A percentile compares a stretch with the other conserved stretches of the same genome.
These are phyloP conservation scores for Leonotis leonurus DNA, from an alignment of 257 asterid genomes.

Conservation along the genomic window DNA sequence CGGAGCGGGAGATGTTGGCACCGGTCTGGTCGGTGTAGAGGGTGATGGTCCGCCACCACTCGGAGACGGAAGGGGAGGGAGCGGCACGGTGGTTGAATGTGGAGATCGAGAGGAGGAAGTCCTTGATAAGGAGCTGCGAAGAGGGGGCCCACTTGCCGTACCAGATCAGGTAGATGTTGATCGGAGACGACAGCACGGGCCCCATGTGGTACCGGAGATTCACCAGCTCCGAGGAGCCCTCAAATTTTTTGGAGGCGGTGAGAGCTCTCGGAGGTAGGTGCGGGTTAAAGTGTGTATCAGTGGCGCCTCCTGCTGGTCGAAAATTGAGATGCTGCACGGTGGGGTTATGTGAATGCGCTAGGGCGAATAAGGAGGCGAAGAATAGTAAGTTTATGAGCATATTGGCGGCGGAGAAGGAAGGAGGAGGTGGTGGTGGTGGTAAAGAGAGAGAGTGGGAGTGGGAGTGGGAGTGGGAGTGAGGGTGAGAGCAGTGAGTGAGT, in stretches of 20 bases:
- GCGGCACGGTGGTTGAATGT: conserved; percentile 40
- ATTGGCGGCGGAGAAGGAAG: neutral
- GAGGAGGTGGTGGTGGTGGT: neutral
- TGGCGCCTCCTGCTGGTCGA: neutral
- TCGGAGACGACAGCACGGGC: conserved; percentile 85
- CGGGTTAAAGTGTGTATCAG: conserved; percentile 30
- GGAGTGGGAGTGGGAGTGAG: neutral
- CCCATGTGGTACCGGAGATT: conserved; percentile 94
- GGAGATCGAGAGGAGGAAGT: conserved; percentile 73
- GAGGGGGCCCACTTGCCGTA: conserved; percentile 68
- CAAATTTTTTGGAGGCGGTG: conserved; percentile 55
- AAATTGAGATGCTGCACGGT: neutral
- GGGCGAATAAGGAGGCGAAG: neutral
- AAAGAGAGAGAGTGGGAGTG: neutral
- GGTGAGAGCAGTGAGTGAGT: neutral
- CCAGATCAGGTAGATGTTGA: conserved; percentile 83
- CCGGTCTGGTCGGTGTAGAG: conserved; percentile 87
- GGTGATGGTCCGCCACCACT: conserved; percentile 84
- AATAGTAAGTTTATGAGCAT: conserved; percentile 5
- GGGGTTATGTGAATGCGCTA: neutral
- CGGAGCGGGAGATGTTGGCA: conserved; percentile 59
- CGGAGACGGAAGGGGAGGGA: conserved; percentile 68
- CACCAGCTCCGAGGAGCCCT: conserved; percentile 76
- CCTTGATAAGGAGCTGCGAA: conserved; percentile 65
- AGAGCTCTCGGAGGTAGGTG: conserved; percentile 35